Evolutionary conservation across 2,329 filamentous ascomycete species (phyloP), one percentile per base, ranked within the genome.

Genomic region (Talaromyces sp.): DNA sequence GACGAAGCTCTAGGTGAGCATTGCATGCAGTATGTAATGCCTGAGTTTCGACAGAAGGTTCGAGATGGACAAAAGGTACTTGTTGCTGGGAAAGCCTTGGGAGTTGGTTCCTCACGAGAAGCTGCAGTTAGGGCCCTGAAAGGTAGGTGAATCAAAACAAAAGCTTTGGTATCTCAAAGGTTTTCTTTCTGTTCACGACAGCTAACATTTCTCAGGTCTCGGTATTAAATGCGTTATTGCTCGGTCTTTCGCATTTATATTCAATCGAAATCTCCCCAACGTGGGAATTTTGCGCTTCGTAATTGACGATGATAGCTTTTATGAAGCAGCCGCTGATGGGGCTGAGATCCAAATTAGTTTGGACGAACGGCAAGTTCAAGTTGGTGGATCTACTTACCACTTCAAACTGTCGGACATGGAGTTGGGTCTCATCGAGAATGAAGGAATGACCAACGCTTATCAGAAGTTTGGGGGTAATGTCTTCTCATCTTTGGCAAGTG

Each of bases 211-310:
- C 27, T 16, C 14, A 47, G 44, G 44, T 7, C 27, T 19, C 79
- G 48, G 72, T 1, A 66, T 78, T 2, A 52, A 72, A 55, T 74
- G 70, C 45, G 76, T 79, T 3, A 76, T 79, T 51, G 76, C 75
- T 1, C 58, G 65, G 37, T 73, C 69, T 0, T 78, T 77, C 54
- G 72, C 74, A 1, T 79, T 79, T 62, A 79, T 79, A 49, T 78
- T 75, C 49, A 66, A 66, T 6, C 70, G 76, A 2, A 80, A 80
- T 58, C 72, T 76, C 65, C 74, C 77, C 0, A 77, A 67, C 32
- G 60, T 80, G 0, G 77, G 78, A 0, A 68, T 80, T 0, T 55
- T 80, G 14, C 76, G 76, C 0, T 75, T 80, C 43, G 66, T 63
- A 2, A 69, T 80, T 11, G 46, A 53, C 0, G 71, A 79, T 47